These are phyloP conservation scores for Neoboletus brunneissimus DNA, from an alignment of 768 basidiomycete genomes.

Conservation along the genomic window DNA sequence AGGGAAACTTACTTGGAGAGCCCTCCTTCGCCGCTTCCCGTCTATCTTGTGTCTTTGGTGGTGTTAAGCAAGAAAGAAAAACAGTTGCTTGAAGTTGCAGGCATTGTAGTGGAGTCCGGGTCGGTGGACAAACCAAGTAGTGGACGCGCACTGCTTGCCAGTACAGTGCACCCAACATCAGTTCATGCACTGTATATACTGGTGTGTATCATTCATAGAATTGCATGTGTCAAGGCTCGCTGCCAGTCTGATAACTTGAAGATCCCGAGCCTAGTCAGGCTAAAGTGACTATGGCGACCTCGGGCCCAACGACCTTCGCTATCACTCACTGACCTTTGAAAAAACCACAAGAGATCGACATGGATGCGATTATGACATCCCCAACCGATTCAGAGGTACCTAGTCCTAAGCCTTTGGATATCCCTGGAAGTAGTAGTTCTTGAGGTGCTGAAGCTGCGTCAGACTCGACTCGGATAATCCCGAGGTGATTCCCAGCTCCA, in stretches of 20 bases:
- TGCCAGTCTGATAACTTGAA: too few species aligned
- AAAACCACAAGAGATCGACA: not conserved
- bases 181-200: not conserved
- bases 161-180: not conserved
- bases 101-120: slow-evolving; percentile 6
- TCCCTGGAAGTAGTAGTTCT: too few species aligned
- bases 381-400: not conserved
- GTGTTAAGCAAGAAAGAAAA: not conserved
- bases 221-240: not conserved
- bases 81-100: slow-evolving; percentile 8
- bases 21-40: slow-evolving; percentile 18
- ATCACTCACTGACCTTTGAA: slow-evolving; percentile 1
- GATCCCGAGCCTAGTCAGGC: not conserved
- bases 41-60: not conserved
- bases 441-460: not conserved
- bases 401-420: not conserved
- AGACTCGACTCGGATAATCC: not conserved
- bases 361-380: not conserved
- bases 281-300: not conserved
- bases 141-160: too few species aligned
- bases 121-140: not conserved
- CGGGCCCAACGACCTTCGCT: not conserved
- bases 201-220: not conserved
- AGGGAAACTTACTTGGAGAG: slow-evolving; percentile 5
- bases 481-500: not conserved